Base-by-base conservation (phyloP, 2,329 filamentous ascomycete species). In the Claviceps cyperi region DNA sequence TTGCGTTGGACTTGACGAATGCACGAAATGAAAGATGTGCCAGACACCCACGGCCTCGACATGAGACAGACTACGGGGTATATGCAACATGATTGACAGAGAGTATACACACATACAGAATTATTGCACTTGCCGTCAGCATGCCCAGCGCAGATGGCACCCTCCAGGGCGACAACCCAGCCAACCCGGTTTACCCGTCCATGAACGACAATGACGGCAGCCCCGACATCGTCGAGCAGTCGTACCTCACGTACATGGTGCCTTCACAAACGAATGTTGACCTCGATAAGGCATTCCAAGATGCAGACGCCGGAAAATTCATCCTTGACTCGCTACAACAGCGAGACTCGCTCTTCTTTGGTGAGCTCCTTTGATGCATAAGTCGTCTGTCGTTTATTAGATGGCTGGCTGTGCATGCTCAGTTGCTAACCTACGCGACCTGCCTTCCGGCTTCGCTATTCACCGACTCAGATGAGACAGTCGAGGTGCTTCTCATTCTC, bases 321-420 rank as follows among this genome's bases (percentile, higher is more conserved):
- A 67, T 70, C 53, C 71, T 83, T 41, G 73, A 78, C 48, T 74
- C 74, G 17, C 73, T 87, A 59, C 67, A 76, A 43, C 75, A 79
- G 57, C 74, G 84, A 55, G 74, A 83, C 39, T 73, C 75, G 50
- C 69, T 90, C 39, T 84, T 86, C 61, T 87, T 89, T 60, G 85
- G 85, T 88, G 71, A 57, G 76, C 8, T 13, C n/a, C 6, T 11
- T 32, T 22, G 28, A 32, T 32, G 28, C 28, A 32, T 32, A 32
- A 32, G 28, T 32, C 28, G 28, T 32, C 28, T 32, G 28, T 11
- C 28, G 28, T 32, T 32, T n/a, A n/a, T 22, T 32, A 32, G 28
- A 11, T 32, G 28, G 28, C 28, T 32, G 28, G 28, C 28, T 11
- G 28, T 32, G 28, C 28, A 32, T 32, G 28, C 28, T 32, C 28